Base-by-base conservation (phyloP, 257 asterid genomes). In the Agastache rugosa region DNA sequence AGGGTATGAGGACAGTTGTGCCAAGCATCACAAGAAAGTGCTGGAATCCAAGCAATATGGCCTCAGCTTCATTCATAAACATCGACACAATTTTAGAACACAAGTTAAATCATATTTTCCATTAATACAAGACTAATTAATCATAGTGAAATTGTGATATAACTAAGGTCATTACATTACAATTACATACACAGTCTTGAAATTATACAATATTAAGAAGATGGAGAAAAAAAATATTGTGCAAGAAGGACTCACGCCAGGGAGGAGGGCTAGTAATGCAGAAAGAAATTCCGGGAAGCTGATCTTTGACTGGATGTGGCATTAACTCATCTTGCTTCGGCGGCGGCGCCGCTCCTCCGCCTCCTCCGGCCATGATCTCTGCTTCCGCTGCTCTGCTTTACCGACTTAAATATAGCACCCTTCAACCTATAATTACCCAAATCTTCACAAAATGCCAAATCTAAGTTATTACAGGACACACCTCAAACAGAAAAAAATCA, bases 11-110 rank as follows among this genome's bases (percentile, higher is more conserved):
- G 47, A 94, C 99, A 35, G 97, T 94, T 55, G 97, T 87, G 31
- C 99, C 99, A 61, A 94, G 97, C 99, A 94, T 92, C 83, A 94
- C 99, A 77, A 92, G 86, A 79, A 86, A 94, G 92, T 94, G 97
- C 59, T 94, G 99, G 79, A 94, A 94, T 9, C 97, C 99, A 71
- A 94, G 97, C 75, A 94, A 78, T 71, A 94, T 84, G 54, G 99
- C 99, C 90, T 94, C 99, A 73, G 99, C 99, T 92, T 84, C 90
- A 83, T 75, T 68, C 17, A 75, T 47, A 76, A 77, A 65, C 39
- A 72, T 55, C 29, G 54, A 48, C 64, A 47, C 10, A 31, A 23
- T 59, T 48, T 35, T 37, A 44, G 17, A 73, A 35, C 45, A 65
- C 15, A 41, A 60, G 35, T 17, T 48, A 45, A 62, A 27, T 47